Evolutionary conservation across 2,329 filamentous ascomycete genomes (phyloP), one percentile per base, ranked within the genome.

Genomic region (Exophiala aquamarina): DNA sequence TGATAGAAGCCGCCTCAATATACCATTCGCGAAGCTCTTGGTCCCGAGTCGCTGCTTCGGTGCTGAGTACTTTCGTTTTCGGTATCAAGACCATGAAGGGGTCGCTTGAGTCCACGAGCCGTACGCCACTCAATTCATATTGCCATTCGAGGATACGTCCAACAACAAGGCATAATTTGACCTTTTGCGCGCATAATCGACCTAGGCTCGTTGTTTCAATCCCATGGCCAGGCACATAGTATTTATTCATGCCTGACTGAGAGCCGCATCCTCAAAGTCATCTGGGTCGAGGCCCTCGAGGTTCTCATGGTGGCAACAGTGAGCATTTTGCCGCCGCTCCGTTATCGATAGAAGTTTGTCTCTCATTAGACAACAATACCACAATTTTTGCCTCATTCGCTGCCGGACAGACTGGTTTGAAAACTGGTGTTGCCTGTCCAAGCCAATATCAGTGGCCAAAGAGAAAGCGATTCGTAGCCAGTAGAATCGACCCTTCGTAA

Each of bases 391-490:
- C 86, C 90, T 94, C 41, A 95, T 72, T 61, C 83, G 87, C 63
- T 89, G 86, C 61, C 87, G 85, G 41, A 80, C 76, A 6, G 13
- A n/a, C 13, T 5, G 13, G 8, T n/a, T n/a, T 18, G 17, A 14
- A 18, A 14, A 18, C 6, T 18, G 6, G 5, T 6, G 13, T n/a
- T 95, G 88, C 52, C 90, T 86, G 67, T 96, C 90, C n/a, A 96
- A 77, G 6, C 91, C 90, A 55, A 96, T 95, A 9, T 90, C 95
- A 67, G 95, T 89, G 43, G 89, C 90, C 37, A 95, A 75, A 11
- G 90, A 95, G 49, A 95, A 87, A 34, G 90, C 91, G 29, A 95
- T 89, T 14, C 91, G 91, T 88, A 95, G 95, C 91, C 91, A 96
- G 64, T 96, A 90, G 87, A 91, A 95, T 37, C 90, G 95, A 66